Base-by-base conservation (phyloP, 805 yeast genomes). In the Candida morakotiae region DNA sequence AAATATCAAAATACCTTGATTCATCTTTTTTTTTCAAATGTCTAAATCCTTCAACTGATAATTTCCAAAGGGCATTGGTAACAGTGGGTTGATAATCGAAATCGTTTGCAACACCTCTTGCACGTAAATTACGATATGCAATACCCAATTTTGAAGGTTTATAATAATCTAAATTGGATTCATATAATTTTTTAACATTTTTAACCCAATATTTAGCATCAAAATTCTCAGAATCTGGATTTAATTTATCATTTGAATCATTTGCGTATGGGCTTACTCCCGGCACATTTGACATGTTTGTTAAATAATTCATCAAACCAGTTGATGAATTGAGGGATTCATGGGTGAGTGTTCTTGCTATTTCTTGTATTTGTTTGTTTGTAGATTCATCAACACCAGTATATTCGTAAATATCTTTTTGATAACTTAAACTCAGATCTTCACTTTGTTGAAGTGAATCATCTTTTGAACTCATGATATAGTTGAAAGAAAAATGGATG, bases 191-290 rank as follows among this genome's bases (percentile, higher is more conserved):
- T 41, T 79, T 66, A 61, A 79, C 54, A 48, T 81, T 81, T 51
- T 77, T 77, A 38, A 81, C 78, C 88, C 88, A 81, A 37, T 69
- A 74, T 48, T 70, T 74, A 35, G 83, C 67, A 45, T 72, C 71
- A 53, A 81, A 81, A 6, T 70, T 50, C 15, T 73, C 80, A 34
- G 74, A 65, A 15, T 65, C 60, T 1, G 88, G 88, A 49, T 81
- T 77, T 46, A 81, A 61, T 14, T 73, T 66, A 35, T 64, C 60
- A 4, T 39, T 38, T 1, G 47, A 41, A 11, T 42, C 47, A 26
- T 26, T 26, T 6, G 37, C 41, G 36, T 51, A 64, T 2, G 78
- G 71, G 25, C 48, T 47, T 1, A 62, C 55, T 38, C 79, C 80
- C 1, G 77, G 76, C 17, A 72, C 74, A 32, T 62, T 64, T 2